Percentiles rank a stretch among this genome's conserved stretches.
Conservation (phyloP, 805 yeast species). For the Cyberlindnera bimundalis region DNA sequence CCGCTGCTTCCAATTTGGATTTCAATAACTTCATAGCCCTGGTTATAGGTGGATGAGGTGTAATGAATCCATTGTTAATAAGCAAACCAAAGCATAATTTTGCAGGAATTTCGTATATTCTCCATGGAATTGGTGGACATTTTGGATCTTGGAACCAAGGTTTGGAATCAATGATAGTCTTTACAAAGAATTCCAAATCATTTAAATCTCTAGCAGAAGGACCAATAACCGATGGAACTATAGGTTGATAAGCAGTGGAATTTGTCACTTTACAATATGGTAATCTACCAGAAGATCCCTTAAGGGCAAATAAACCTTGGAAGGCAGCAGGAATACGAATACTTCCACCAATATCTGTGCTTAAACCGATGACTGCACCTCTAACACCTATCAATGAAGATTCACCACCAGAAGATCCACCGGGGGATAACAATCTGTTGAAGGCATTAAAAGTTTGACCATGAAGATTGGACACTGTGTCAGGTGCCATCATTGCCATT, state of each 20-base stretch:
- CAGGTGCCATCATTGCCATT: slow-evolving; percentile 46
- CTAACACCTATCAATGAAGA: slow-evolving; percentile 41
- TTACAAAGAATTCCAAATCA: slow-evolving; percentile 33
- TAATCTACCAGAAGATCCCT: slow-evolving; percentile 42
- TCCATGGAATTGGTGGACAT: slow-evolving; percentile 32
- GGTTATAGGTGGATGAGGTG: slow-evolving; percentile 49
- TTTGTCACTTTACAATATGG: slow-evolving; percentile 30
- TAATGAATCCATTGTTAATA: slow-evolving; percentile 39
- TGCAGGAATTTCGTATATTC: slow-evolving; percentile 28
- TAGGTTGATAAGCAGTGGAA: slow-evolving; percentile 40
- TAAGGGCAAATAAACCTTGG: slow-evolving; percentile 39
- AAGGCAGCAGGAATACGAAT: slow-evolving; percentile 46
- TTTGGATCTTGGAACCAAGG: slow-evolving; percentile 44
- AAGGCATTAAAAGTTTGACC: slow-evolving; percentile 45
- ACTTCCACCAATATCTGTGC: slow-evolving; percentile 53
- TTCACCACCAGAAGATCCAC: slow-evolving; percentile 55
- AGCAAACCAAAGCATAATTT: slow-evolving; percentile 40
- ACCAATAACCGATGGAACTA: slow-evolving; percentile 49
- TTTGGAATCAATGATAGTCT: slow-evolving; percentile 30
- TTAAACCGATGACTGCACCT: slow-evolving; percentile 48
- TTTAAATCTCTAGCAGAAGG: slow-evolving; percentile 40
- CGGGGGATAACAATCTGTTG: slow-evolving; percentile 39
- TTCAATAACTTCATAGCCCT: slow-evolving; percentile 39
- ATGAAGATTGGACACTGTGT: slow-evolving; percentile 39
- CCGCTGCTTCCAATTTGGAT: slow-evolving; percentile 30